A percentile compares a stretch with the other conserved stretches of the same genome.
These are phyloP conservation scores for Fusarium nelsonii DNA, from an alignment of 2,329 filamentous ascomycete genomes.

Conservation along the genomic window DNA sequence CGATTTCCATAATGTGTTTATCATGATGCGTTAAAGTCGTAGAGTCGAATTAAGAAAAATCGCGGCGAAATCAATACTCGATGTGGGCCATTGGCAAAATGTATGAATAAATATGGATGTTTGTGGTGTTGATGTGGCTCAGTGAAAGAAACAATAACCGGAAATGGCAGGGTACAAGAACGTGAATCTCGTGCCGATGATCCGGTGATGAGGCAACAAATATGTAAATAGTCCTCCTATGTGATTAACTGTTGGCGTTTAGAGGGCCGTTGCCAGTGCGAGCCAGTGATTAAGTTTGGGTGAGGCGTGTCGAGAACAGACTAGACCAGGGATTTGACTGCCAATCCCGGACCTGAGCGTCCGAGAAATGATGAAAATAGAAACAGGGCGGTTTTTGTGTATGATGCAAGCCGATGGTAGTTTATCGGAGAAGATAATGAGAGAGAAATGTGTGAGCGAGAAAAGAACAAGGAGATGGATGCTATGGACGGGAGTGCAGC, in stretches of 20 bases:
- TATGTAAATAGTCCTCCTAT: neutral
- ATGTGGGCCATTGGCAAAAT: slow-evolving; percentile 5
- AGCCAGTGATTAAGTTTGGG: slow-evolving; percentile 31
- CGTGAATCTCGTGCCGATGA: slow-evolving; percentile 14
- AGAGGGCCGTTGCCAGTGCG: slow-evolving; percentile 24
- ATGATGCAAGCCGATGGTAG: neutral
- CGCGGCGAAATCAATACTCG: neutral
- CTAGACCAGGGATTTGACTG: neutral
- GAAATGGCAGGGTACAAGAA: neutral
- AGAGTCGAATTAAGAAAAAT: neutral
- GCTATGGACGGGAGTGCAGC: neutral
- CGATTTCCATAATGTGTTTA: slow-evolving; percentile 44
- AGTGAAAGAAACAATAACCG: slow-evolving; percentile 2
- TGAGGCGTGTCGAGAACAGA: slow-evolving; percentile 29
- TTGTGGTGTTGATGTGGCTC: slow-evolving; percentile 4
- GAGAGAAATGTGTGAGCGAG: neutral
- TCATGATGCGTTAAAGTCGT: slow-evolving; percentile 33
- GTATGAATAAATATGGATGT: slow-evolving; percentile 6
- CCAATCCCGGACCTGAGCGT: neutral
- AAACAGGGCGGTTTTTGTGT: neutral
- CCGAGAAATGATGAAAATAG: neutral
- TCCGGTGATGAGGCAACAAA: slow-evolving; percentile 7
- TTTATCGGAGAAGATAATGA: neutral
- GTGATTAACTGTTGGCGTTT: slow-evolving; percentile 11
- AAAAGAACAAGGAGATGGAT: neutral